A percentile compares a stretch with the other conserved stretches of the same genome.
Evolutionary conservation across 2,329 filamentous ascomycete species (phyloP).

Genomic region (Scopulariopsis brevicaulis): DNA sequence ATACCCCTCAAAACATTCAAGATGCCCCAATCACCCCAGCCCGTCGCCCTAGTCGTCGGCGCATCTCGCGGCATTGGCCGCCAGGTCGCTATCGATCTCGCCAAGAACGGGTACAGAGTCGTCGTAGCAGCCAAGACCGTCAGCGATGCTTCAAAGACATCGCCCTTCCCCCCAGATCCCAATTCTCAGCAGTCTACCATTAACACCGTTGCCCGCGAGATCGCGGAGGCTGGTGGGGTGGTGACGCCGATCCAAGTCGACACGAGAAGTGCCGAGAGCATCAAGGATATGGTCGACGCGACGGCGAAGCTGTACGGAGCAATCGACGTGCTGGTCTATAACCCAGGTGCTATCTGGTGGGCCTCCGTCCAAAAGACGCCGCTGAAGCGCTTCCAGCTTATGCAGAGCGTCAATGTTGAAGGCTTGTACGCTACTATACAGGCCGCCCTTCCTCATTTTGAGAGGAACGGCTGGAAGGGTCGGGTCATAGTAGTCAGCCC

Average conservation of each 20-base stretch:
- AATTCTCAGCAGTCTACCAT: slow-evolving; percentile 69
- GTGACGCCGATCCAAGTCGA: slow-evolving; percentile 61
- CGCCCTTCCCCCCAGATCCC: slow-evolving; percentile 61
- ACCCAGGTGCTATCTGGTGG: slow-evolving; percentile 82
- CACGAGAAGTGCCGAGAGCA: slow-evolving; percentile 50
- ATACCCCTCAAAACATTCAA: not conserved
- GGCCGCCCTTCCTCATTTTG: slow-evolving; percentile 55
- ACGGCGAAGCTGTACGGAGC: slow-evolving; percentile 50
- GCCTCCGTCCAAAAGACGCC: slow-evolving; percentile 62
- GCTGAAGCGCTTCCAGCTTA: slow-evolving; percentile 62
- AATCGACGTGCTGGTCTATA: slow-evolving; percentile 71
- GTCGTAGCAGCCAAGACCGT: slow-evolving; percentile 62
- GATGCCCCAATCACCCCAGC: slow-evolving; percentile 7
- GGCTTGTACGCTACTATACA: slow-evolving; percentile 67
- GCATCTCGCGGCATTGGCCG: slow-evolving; percentile 72
- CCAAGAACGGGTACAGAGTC: slow-evolving; percentile 49
- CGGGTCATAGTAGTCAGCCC: slow-evolving; percentile 71
- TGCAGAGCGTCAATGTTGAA: slow-evolving; percentile 65
- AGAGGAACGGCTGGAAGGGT: slow-evolving; percentile 32
- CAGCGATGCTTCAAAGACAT: slow-evolving; percentile 39
- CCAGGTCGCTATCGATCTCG: slow-evolving; percentile 69
- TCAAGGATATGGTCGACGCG: slow-evolving; percentile 46
- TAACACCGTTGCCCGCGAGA: slow-evolving; percentile 68
- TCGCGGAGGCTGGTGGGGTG: slow-evolving; percentile 48
- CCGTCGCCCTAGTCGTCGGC: slow-evolving; percentile 62